Conservation (phyloP, 148 eudicot species). For the Diospyros lotus region DNA sequence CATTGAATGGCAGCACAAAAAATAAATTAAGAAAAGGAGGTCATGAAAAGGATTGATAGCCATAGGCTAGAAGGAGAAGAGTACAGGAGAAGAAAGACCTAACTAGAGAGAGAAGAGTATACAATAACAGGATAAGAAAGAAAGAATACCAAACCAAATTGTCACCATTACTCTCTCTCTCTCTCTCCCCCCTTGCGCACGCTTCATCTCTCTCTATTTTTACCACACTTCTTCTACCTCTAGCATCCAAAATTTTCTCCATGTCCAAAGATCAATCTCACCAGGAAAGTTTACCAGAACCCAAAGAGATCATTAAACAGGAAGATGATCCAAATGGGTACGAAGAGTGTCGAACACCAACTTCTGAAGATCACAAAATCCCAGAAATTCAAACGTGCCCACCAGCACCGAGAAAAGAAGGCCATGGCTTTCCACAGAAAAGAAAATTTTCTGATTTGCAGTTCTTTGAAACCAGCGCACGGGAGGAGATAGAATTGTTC, state of each 20-base stretch:
- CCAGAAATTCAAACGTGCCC: constrained; percentile 14
- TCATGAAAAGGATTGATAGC: background rate
- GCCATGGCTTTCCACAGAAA: background rate
- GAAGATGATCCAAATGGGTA: background rate
- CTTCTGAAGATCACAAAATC: constrained; percentile 14
- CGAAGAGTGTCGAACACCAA: constrained; percentile 22
- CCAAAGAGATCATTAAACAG: background rate
- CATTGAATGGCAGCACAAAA: background rate
- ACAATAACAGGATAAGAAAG: background rate
- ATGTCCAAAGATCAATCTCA: background rate
- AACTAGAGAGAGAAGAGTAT: background rate
- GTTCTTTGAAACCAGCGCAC: background rate
- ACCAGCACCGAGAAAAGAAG: constrained; percentile 15
- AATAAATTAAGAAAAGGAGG: background rate
- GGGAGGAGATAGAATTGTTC: constrained; percentile 11
- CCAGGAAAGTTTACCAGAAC: background rate
- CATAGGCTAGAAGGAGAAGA: background rate
- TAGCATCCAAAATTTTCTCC: background rate
- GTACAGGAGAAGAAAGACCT: background rate
- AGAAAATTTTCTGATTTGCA: background rate
- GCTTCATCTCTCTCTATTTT: no score
- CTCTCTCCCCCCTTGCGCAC: background rate
- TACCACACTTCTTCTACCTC: background rate
- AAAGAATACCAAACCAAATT: background rate
- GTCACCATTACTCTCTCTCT: constrained; percentile 1